Percentiles rank a stretch among this genome's conserved stretches.
Conservation (phyloP, 768 basidiomycete genomes). For the Boletus coccyginus region DNA sequence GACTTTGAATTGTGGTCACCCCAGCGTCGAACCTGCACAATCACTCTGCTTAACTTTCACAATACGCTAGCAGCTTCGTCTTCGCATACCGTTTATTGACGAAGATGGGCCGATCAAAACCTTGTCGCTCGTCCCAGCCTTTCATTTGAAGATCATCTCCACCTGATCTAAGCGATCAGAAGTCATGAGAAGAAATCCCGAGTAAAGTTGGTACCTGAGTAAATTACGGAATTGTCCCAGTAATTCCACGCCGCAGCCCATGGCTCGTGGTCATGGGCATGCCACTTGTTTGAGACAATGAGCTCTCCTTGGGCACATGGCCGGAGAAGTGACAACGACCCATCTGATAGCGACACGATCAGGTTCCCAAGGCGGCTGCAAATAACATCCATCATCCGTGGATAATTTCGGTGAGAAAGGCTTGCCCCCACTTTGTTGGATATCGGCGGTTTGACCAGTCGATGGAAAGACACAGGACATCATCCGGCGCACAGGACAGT, state of each 20-base stretch:
- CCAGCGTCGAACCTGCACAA: conserved; percentile 83
- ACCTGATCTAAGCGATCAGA: conserved; percentile 44
- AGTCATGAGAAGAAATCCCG: not conserved
- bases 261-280: conserved; percentile 90
- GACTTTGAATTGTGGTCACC: conserved; percentile 84
- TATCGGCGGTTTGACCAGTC: conserved; percentile 84
- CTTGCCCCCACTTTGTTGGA: conserved; percentile 41
- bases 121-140: conserved; percentile 83
- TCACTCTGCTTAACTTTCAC: not conserved
- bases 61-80: not conserved
- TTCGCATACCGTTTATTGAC: conserved; percentile 64
- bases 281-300: conserved; percentile 58
- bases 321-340: conserved; percentile 60
- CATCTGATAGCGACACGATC: conserved; percentile 81
- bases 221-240: conserved; percentile 77
- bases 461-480: conserved; percentile 80
- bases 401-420: conserved; percentile 1
- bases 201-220: conserved; percentile 61
- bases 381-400: not conserved
- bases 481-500: conserved; percentile 48
- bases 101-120: conserved; percentile 55
- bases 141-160: conserved; percentile 92
- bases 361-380: conserved; percentile 54
- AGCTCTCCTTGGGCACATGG: conserved; percentile 47
- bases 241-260: conserved; percentile 94